A percentile compares a stretch with the other conserved stretches of the same genome.
phyloP scores from a whole-genome alignment of 768 basidiomycete species.

The Amanita pallidorosea region DNA sequence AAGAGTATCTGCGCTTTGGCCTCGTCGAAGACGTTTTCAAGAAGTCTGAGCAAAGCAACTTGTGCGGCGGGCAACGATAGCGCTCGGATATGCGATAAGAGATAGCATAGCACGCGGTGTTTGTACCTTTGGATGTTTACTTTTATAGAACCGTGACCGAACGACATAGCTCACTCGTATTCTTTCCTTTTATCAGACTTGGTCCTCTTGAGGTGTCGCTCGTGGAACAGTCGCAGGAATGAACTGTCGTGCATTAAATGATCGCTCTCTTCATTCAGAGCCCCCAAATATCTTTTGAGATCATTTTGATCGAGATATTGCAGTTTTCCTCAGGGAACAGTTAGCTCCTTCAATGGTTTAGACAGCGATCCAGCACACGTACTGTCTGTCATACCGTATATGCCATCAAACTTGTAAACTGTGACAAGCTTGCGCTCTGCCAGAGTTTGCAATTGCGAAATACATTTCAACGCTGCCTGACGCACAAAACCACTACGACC shows the following conservation, averaged over 20 bases:
- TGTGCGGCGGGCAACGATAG: constrained; percentile 39
- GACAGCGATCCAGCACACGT: constrained; percentile 13
- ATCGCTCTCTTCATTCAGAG: constrained; percentile 36
- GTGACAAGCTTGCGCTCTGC: constrained; percentile 32
- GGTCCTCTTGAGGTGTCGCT: constrained; percentile 35
- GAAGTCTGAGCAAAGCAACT: constrained; percentile 38
- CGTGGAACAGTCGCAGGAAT: constrained; percentile 52
- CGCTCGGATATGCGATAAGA: constrained; percentile 69
- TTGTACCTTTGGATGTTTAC: constrained; percentile 41
- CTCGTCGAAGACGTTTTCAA: constrained; percentile 36
- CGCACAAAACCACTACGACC: constrained; percentile 31
- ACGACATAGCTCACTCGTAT: constrained; percentile 29
- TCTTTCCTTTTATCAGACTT: constrained; percentile 48
- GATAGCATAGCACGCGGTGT: constrained; percentile 59
- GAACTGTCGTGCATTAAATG: constrained; percentile 50
- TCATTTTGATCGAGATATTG: constrained; percentile 67
- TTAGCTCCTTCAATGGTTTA: constrained; percentile 3
- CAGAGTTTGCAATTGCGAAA: constrained; percentile 33
- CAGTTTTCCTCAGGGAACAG: constrained; percentile 25
- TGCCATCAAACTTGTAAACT: constrained; percentile 63
- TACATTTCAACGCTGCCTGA: constrained; percentile 42
- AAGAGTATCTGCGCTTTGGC: constrained; percentile 42
- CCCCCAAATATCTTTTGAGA: constrained; percentile 43
- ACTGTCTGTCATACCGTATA: constrained; percentile 60
- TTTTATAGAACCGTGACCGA: neutral